Evolutionary conservation across 2,329 filamentous ascomycete genomes (phyloP).

Genomic region (Arthrobotrys pseudoclavata): DNA sequence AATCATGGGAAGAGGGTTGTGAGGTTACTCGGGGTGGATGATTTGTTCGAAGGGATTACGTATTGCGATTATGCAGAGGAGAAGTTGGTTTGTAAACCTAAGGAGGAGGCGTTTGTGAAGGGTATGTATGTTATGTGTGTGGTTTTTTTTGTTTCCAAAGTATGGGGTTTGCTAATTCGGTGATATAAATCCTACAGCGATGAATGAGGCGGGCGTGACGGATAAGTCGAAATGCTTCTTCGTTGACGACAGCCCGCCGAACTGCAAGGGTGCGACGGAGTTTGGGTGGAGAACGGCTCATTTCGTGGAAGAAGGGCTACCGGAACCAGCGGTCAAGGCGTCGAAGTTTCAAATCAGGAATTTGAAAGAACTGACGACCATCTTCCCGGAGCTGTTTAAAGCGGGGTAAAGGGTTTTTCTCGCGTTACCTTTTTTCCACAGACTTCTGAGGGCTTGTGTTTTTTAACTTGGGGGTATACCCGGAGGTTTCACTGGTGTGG

Average conservation of each 20-base stretch:
- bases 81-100: conserved; percentile 88
- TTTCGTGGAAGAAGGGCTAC: conserved; percentile 81
- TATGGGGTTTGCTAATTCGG: conserved; percentile 18
- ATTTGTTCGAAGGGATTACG: conserved; percentile 86
- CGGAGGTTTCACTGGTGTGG: neutral
- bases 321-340: conserved; percentile 74
- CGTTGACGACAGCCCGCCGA: conserved; percentile 90
- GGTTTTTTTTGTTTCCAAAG: neutral
- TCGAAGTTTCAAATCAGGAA: conserved; percentile 81
- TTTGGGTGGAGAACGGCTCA: conserved; percentile 90
- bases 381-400: conserved; percentile 91
- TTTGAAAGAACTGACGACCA: conserved; percentile 79
- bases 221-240: conserved; percentile 84
- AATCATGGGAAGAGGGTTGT: conserved; percentile 88
- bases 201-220: conserved; percentile 82
- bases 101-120: conserved; percentile 84
- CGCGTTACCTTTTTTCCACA: neutral
- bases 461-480: neutral
- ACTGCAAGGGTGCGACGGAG: conserved; percentile 81
- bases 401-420: conserved; percentile 48
- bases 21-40: conserved; percentile 82
- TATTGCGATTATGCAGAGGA: conserved; percentile 86
- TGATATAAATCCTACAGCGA: conserved; percentile 69
- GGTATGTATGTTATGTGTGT: conserved; percentile 44
- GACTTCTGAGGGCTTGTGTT: neutral